Percentiles rank a stretch among this genome's conserved stretches.
These are phyloP conservation scores for Umbelopsis isabellina DNA, from an alignment of 192 early-diverging fungal genomes.

Conservation along the genomic window DNA sequence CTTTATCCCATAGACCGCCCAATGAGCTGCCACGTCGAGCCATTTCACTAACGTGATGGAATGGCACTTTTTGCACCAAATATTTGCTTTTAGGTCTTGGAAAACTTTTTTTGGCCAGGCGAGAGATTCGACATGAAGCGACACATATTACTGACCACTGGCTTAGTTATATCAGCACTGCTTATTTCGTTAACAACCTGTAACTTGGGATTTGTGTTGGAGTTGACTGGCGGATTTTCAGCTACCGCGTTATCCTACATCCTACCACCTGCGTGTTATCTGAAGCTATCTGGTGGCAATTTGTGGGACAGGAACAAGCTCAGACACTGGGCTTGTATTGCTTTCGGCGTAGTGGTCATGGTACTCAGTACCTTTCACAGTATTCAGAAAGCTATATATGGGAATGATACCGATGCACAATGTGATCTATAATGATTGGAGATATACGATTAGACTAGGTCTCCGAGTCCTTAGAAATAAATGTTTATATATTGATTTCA, in stretches of 20 bases:
- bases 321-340: conserved; percentile 69
- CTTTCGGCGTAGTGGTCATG: conserved; percentile 77
- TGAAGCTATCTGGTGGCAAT: conserved; percentile 69
- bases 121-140: conserved; percentile 56
- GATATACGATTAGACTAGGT: background rate
- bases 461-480: background rate
- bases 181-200: conserved; percentile 74
- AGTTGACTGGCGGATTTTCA: conserved; percentile 87
- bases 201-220: conserved; percentile 84
- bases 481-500: too few species aligned
- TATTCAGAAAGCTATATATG: conserved; percentile 32
- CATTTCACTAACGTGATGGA: conserved; percentile 20
- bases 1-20: background rate
- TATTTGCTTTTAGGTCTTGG: conserved; percentile 55
- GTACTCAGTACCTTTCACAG: conserved; percentile 64
- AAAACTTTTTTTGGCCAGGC: conserved; percentile 61
- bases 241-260: conserved; percentile 90
- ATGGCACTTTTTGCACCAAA: background rate
- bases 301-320: conserved; percentile 60
- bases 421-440: conserved; percentile 11
- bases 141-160: conserved; percentile 73
- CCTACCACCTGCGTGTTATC: conserved; percentile 80
- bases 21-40: background rate
- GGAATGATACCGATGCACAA: conserved; percentile 2
- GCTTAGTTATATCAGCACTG: conserved; percentile 63